A percentile compares a stretch with the other conserved stretches of the same genome.
Conservation (phyloP, 176 grass and related monocot genomes). For the Rhynchospora pubera region DNA sequence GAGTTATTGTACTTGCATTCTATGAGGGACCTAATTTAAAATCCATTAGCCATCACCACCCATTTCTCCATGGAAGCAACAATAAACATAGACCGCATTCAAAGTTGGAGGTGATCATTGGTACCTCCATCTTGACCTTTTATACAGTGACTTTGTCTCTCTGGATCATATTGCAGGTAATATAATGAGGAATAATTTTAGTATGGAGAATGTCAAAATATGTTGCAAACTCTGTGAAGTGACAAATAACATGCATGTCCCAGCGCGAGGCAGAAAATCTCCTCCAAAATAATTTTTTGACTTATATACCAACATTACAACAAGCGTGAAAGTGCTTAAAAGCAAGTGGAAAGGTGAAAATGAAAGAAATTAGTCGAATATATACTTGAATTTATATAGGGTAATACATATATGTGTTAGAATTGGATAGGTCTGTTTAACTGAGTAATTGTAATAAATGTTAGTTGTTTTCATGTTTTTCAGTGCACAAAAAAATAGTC, state of each 20-base stretch:
- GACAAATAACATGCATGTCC: neutral
- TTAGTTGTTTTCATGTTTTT: too few species aligned
- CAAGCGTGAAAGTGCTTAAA: too few species aligned
- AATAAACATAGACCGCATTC: neutral
- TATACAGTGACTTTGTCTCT: conserved; percentile 40
- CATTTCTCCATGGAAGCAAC: neutral
- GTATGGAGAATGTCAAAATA: neutral
- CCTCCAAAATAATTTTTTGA: too few species aligned
- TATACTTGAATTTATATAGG: too few species aligned
- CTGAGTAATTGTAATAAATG: too few species aligned
- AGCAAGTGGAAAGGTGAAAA: too few species aligned
- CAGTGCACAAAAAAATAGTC: too few species aligned
- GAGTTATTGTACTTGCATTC: conserved; percentile 42
- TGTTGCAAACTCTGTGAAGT: neutral
- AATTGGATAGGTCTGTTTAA: too few species aligned
- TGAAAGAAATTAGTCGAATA: too few species aligned
- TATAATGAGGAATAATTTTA: neutral
- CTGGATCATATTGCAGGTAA: conserved; percentile 50
- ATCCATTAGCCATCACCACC: conserved; percentile 33
- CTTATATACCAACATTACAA: too few species aligned
- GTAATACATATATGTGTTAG: too few species aligned
- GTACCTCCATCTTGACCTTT: conserved; percentile 37
- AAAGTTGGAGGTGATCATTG: conserved; percentile 42
- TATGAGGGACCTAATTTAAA: conserved; percentile 42
- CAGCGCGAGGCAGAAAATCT: neutral